phyloP scores from a whole-genome alignment of 2,329 filamentous ascomycete species.

The Zymoseptoria tritici region DNA sequence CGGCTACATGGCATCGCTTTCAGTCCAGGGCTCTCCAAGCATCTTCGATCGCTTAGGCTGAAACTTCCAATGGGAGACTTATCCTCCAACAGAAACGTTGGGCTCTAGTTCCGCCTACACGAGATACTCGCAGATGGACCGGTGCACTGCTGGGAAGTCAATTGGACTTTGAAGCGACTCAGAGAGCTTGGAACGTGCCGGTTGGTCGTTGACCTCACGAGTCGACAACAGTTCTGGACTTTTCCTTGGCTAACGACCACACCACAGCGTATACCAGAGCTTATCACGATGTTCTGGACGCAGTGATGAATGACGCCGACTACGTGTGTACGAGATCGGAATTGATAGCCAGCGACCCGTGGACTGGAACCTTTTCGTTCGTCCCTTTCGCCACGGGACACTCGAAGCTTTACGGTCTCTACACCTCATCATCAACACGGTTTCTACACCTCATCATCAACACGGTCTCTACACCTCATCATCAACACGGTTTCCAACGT shows the following conservation, averaged over 20 bases:
- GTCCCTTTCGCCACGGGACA: neutral
- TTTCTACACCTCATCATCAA: no score
- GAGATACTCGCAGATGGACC: neutral
- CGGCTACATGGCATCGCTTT: neutral
- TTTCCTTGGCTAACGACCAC: neutral
- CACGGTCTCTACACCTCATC: neutral
- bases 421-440: neutral
- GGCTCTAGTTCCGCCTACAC: neutral
- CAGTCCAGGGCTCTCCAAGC: neutral
- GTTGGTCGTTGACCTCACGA: neutral
- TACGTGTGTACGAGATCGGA: neutral
- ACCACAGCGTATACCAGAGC: neutral
- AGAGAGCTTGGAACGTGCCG: neutral
- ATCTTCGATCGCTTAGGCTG: neutral
- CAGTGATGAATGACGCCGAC: neutral
- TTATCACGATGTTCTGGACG: neutral
- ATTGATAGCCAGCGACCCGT: neutral
- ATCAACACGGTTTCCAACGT: neutral
- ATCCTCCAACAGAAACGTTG: neutral
- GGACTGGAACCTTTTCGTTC: neutral
- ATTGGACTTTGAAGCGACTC: neutral
- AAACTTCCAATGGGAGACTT: no score
- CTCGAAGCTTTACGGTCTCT: neutral
- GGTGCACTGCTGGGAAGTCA: neutral
- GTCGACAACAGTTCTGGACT: neutral